Evolutionary conservation across 202 grass and related monocot species (phyloP), one percentile per base, ranked within the genome.

Genomic region (Panicum hallii): DNA sequence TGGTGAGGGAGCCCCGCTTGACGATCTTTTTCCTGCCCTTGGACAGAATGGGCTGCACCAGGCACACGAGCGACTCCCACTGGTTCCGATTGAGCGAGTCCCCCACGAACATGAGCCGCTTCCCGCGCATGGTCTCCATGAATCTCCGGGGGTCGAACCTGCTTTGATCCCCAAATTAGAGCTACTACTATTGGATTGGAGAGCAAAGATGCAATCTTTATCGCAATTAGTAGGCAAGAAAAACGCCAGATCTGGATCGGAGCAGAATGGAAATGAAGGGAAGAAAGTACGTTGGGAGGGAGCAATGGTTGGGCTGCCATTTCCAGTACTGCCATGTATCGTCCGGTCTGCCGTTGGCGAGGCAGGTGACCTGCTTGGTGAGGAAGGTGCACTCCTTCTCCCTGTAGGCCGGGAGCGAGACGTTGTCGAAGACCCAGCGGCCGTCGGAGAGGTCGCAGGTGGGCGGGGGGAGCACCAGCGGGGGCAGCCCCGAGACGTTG

Each of bases 11-110:
- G 13, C 97, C 91, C n/a, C 82, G 65, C 75, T 83, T 83, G 16
- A 84, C 82, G 0, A 86, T 0, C 80, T 91, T 83, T 63, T 88
- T 92, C 80, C 88, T 86, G 2, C 86, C 90, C 73, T 65, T 69
- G 17, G 82, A 85, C 0, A 99, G 42, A 14, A 92, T 63, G 28
- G 88, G 81, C 89, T 99, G 97, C 66, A 92, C 85, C 82, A 99
- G 74, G 85, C 97, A 99, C 19, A 99, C 93, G 72, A 99, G 75
- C 45, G 93, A 96, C 57, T 94, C 82, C 93, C 93, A 99, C 87
- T 99, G 97, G 86, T 99, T 99, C 49, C 97, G 82, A 74, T 99
- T 99, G 42, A 99, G 72, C 15, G 97, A 99, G 74, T 99, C 97
- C 46, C 97, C 97, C 20, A 97, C 97, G 82, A 99, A 96, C 91